Conservation (phyloP, 768 basidiomycete species). For the Cystofilobasidium capitatum region DNA sequence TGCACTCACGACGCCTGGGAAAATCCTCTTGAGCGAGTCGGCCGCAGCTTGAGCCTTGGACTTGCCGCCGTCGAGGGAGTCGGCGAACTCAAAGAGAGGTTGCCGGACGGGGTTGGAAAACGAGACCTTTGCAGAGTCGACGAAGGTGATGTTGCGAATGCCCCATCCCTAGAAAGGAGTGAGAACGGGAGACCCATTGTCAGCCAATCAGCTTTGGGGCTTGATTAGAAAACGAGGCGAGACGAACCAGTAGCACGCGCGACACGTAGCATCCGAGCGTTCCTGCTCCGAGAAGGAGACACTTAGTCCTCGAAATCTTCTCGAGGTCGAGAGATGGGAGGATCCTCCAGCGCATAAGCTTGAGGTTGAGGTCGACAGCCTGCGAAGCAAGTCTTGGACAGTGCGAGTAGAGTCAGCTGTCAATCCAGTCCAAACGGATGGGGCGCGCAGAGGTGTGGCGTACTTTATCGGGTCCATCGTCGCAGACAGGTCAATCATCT, state of each 20-base stretch:
- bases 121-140: slow-evolving; percentile 82
- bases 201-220: background rate
- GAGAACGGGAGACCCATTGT: background rate
- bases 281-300: slow-evolving; percentile 84
- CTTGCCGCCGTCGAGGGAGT: slow-evolving; percentile 84
- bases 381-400: slow-evolving; percentile 70
- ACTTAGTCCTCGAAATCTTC: slow-evolving; percentile 66
- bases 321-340: slow-evolving; percentile 81
- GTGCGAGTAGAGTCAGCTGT: background rate
- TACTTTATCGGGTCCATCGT: slow-evolving; percentile 90
- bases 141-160: slow-evolving; percentile 80
- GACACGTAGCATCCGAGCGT: slow-evolving; percentile 96
- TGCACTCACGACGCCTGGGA: slow-evolving; percentile 73
- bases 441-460: background rate
- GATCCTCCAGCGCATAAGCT: slow-evolving; percentile 96
- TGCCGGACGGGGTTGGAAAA: slow-evolving; percentile 98
- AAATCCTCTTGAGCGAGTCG: slow-evolving; percentile 70
- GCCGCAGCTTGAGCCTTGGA: slow-evolving; percentile 90
- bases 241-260: slow-evolving; percentile 70
- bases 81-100: slow-evolving; percentile 89
- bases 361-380: slow-evolving; percentile 94
- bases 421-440: background rate
- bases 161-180: slow-evolving; percentile 69
- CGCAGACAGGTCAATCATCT: slow-evolving; percentile 79
- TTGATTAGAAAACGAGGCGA: background rate